A percentile compares a stretch with the other conserved stretches of the same genome.
Conservation (phyloP, 495 filamentous ascomycete genomes). For the Neurospora pannonica region DNA sequence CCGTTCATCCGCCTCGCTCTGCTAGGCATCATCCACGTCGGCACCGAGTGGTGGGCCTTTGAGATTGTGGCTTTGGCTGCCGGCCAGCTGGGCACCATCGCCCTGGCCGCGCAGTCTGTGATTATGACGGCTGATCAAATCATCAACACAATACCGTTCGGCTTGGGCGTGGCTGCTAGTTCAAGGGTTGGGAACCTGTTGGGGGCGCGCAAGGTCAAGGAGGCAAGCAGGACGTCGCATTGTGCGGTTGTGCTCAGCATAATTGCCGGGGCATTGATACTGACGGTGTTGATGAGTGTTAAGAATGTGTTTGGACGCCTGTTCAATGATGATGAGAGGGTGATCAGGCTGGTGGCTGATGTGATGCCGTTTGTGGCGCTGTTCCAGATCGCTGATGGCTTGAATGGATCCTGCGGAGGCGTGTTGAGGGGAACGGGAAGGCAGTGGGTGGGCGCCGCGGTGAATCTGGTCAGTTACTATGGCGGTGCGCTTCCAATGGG, state of each 20-base stretch:
- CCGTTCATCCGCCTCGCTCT: slow-evolving; percentile 70
- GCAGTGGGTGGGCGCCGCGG: slow-evolving; percentile 81
- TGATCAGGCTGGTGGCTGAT: slow-evolving; percentile 67
- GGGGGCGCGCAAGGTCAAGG: slow-evolving; percentile 56
- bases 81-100: slow-evolving; percentile 71
- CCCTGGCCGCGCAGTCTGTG: slow-evolving; percentile 79
- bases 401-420: slow-evolving; percentile 81
- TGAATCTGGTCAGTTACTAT: slow-evolving; percentile 87
- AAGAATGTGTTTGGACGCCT: slow-evolving; percentile 71
- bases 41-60: slow-evolving; percentile 95
- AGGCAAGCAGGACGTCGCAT: slow-evolving; percentile 67
- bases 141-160: slow-evolving; percentile 89
- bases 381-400: slow-evolving; percentile 90
- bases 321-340: slow-evolving; percentile 70
- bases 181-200: slow-evolving; percentile 76
- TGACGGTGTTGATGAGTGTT: slow-evolving; percentile 63
- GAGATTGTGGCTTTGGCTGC: slow-evolving; percentile 91
- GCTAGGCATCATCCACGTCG: slow-evolving; percentile 78
- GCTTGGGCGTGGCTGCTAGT: slow-evolving; percentile 76
- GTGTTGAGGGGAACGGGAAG: slow-evolving; percentile 75
- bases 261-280: slow-evolving; percentile 55
- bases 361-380: slow-evolving; percentile 79
- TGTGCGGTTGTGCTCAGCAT: slow-evolving; percentile 68
- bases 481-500: slow-evolving; percentile 74
- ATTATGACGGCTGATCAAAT: slow-evolving; percentile 94